Evolutionary conservation across 1,139 yeast genomes (phyloP), one percentile per base, ranked within the genome.

Genomic region (Eremothecium sinecaudum): DNA sequence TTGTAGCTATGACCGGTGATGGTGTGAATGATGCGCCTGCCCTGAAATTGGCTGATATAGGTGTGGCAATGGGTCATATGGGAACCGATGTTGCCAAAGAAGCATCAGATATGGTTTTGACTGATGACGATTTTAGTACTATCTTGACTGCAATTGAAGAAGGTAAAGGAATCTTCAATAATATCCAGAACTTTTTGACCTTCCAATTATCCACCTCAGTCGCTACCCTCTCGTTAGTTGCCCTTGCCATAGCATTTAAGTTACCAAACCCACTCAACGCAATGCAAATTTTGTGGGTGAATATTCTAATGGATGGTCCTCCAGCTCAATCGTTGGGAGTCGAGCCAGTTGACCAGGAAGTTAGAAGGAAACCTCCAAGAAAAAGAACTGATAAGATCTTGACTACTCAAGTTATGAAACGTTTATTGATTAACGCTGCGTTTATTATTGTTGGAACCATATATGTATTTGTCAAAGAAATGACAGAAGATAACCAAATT

Each of bases 21-120:
- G 98, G 98, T 61, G 98, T 87, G 16, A 87, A 87, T 57, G 98
- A 87, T 63, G 97, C 97, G 0, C 98, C 97, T 12, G 97, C 98
- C 2, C 69, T 87, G 48, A 87, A 87, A 58, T 68, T 87, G 45
- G 97, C 98, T 2, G 97, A 87, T 59, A 90, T 87, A 51, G 98
- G 98, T 50, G 86, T 90, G 48, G 80, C 94, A 20, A 90, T 90
- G 98, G 98, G 98, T 42, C 75, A 77, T 50, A 75, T 81, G 61
- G 98, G 98, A 39, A 90, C 98, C 1, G 98, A 90, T 59, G 98
- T 90, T 32, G 98, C 98, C 32, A 90, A 90, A 53, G 98, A 90
- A 59, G 97, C 97, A 0, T 86, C 96, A 4, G 98, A 90, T 59
- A 90, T 90, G 97, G 90, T 90, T 36, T 67, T 90, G 40, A 87